Evolutionary conservation across 805 yeast genomes (phyloP).

Genomic region (Cephaloascus fragrans): DNA sequence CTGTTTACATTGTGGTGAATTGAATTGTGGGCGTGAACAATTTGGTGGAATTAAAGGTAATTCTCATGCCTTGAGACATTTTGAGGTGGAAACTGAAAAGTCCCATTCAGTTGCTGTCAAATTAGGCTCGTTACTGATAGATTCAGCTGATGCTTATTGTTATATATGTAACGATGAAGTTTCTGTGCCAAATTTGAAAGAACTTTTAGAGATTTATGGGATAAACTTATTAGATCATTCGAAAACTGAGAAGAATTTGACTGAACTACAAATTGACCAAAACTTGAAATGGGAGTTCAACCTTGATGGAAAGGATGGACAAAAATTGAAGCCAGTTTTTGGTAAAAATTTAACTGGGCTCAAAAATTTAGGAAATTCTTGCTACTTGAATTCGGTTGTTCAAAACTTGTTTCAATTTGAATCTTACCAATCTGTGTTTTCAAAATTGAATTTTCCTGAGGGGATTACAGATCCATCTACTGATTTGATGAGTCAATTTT

Average conservation of each 20-base stretch:
- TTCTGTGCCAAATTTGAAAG: conserved; percentile 49
- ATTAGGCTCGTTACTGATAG: conserved; percentile 76
- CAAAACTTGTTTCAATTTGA: conserved; percentile 55
- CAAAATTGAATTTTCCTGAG: conserved; percentile 18
- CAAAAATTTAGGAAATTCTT: conserved; percentile 85
- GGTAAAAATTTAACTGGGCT: conserved; percentile 81
- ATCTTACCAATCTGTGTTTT: conserved; percentile 27
- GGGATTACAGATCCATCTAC: conserved; percentile 43
- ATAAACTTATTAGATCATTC: conserved; percentile 45
- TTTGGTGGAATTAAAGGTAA: conserved; percentile 93
- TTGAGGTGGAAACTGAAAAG: conserved; percentile 27
- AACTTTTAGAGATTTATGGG: conserved; percentile 47
- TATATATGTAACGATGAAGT: conserved; percentile 86
- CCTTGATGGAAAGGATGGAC: conserved; percentile 65
- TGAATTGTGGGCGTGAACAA: conserved; percentile 93
- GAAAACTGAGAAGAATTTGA: conserved; percentile 80
- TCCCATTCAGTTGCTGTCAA: conserved; percentile 89
- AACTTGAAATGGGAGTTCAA: conserved; percentile 90
- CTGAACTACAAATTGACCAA: conserved; percentile 88
- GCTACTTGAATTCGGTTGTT: conserved; percentile 75
- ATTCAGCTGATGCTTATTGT: conserved; percentile 81
- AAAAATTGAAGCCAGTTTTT: conserved; percentile 48
- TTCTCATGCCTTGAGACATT: conserved; percentile 81
- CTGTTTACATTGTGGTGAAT: conserved; percentile 81
- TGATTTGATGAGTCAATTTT: conserved; percentile 65